Percentiles rank a stretch among this genome's conserved stretches.
Evolutionary conservation across 352 stramenopile species (phyloP).

Genomic region (Globisporangium cederbergense): DNA sequence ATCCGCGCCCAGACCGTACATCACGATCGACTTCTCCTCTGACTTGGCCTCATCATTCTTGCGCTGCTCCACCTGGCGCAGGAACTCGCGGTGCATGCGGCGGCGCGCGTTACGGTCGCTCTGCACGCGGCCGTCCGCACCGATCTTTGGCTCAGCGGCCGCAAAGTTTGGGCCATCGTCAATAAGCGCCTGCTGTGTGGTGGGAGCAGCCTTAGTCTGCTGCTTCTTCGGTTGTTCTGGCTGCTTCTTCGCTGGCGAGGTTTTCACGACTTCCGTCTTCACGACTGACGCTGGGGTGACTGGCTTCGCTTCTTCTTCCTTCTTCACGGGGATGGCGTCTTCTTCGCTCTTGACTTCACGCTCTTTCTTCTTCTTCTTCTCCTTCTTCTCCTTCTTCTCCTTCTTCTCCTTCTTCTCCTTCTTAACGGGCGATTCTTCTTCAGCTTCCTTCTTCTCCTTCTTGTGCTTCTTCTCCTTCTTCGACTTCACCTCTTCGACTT

Average conservation of each 20-base stretch:
- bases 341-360: conserved; percentile 10
- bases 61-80: conserved; percentile 62
- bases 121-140: conserved; percentile 38
- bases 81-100: conserved; percentile 71
- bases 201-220: conserved; percentile 1
- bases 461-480: conserved; percentile 27
- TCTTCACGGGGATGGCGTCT: conserved; percentile 17
- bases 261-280: not conserved
- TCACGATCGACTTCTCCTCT: conserved; percentile 68
- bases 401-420: conserved; percentile 15
- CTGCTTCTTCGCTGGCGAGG: conserved; percentile 1
- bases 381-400: conserved; percentile 15
- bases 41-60: conserved; percentile 48
- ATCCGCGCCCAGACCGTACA: conserved; percentile 65
- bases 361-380: conserved; percentile 22
- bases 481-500: conserved; percentile 13
- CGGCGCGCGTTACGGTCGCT: conserved; percentile 80
- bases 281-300: not conserved
- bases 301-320: conserved; percentile 13
- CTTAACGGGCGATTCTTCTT: conserved; percentile 18
- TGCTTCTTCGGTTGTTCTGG: conserved; percentile 8
- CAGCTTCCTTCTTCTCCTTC: conserved; percentile 20
- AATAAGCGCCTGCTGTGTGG: conserved; percentile 12
- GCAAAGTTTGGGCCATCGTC: conserved; percentile 12
- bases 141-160: conserved; percentile 14